Conservation (phyloP, 345 rosid species). For the Raphanus sativus region DNA sequence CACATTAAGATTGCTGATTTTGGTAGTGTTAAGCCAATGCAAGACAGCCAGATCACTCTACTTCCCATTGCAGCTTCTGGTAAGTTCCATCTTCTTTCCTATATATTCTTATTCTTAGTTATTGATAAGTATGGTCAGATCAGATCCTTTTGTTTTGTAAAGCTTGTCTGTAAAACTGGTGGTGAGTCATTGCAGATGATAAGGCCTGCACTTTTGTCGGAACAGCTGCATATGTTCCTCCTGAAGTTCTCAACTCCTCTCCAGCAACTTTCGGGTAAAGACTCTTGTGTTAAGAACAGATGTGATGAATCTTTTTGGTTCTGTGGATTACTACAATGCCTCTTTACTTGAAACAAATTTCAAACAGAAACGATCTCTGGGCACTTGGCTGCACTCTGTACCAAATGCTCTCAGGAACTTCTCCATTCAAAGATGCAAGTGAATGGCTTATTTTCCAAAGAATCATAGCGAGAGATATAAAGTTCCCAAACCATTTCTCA, state of each 20-base stretch:
- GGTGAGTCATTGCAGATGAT: conserved; percentile 59
- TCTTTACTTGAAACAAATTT: conserved; percentile 21
- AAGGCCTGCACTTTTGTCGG: conserved; percentile 91
- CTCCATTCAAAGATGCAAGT: conserved; percentile 97
- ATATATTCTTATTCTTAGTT: neutral
- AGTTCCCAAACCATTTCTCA: conserved; percentile 87
- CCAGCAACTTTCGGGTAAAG: conserved; percentile 95
- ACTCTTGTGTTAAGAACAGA: conserved; percentile 28
- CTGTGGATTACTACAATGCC: conserved; percentile 16
- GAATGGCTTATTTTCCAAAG: conserved; percentile 99
- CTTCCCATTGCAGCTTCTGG: conserved; percentile 97
- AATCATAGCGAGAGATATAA: conserved; percentile 88
- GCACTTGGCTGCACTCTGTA: conserved; percentile 98
- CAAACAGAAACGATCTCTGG: conserved; percentile 96
- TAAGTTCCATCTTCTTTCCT: conserved; percentile 20
- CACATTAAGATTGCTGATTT: conserved; percentile 96
- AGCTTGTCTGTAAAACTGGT: conserved; percentile 2
- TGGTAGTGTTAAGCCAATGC: conserved; percentile 98
- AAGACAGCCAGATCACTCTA: conserved; percentile 80
- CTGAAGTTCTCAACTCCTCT: conserved; percentile 97
- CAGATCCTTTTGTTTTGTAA: neutral
- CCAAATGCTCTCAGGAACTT: conserved; percentile 99
- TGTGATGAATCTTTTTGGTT: neutral
- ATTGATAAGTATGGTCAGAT: neutral
- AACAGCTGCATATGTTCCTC: conserved; percentile 98